Base-by-base conservation (phyloP, 345 rosid genomes). In the Camelina neglecta region DNA sequence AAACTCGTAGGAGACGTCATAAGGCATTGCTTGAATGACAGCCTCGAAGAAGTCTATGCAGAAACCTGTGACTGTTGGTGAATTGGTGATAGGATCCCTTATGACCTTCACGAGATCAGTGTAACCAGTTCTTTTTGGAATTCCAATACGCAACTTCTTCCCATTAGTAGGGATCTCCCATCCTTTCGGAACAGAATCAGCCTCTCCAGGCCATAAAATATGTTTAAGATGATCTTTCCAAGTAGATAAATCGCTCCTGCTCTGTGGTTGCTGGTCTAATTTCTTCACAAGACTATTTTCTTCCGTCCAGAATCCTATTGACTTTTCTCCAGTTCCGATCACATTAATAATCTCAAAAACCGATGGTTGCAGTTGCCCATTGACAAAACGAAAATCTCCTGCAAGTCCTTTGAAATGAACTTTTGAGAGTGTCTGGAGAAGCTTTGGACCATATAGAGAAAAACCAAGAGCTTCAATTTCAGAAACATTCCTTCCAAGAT, bases 271-370 rank as follows among this genome's bases (percentile, higher is more conserved):
- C 62, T 80, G 11, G 36, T 54, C 64, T 1, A 63, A 7, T 3
- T 49, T 33, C 51, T 41, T 78, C 47, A 54, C 7, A 11, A 86
- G 77, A 36, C 83, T 85, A 4, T 50, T 5, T 39, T 73, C 15
- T 4, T 67, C 67, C 44, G 65, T 69, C 91, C 91, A 87, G 44
- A 72, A 85, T 67, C 91, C 91, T 7, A 82, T 7, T 36, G 18
- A 16, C 68, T 76, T 70, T 21, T 31, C 74, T 1, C 77, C 79
- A 21, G 67, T 41, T 2, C 78, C 82, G 39, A 47, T 82, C n/a
- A 82, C 78, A 53, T 87, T 87, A 16, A 83, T 58, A 8, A 87
- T 83, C 78, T 83, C 75, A 71, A 80, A 80, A 20, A 67, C 74
- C 15, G 80, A 67, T 3, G 79, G 59, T 0, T 78, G 78, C 10